Evolutionary conservation across 2,329 filamentous ascomycete genomes (phyloP), one percentile per base, ranked within the genome.

Genomic region (Xylariales sp.): DNA sequence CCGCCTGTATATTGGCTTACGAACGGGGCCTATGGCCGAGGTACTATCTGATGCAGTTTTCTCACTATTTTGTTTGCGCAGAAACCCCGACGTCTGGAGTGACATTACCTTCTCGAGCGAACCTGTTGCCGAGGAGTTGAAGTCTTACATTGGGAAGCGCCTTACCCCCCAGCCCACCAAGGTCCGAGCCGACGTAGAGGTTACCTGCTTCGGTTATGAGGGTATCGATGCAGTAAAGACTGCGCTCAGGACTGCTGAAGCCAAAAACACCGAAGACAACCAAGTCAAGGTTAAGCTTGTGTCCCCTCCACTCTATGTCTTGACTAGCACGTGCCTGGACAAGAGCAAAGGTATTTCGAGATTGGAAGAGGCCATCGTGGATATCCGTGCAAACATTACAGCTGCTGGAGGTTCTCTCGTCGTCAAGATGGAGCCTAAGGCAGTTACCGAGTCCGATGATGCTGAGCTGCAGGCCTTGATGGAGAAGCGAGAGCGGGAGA

Each of bases 371-470:
- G 88, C 93, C 14, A 98, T 98, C 53, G 74, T 85, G 55, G 87
- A 90, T 53, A 90, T 98, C 54, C 78, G 85, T 54, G 76, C 70
- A 57, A 89, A 76, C 63, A 98, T 98, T 60, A 79, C 82, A 59
- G 72, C 66, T 31, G 78, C 85, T 1, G 86, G 86, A 38, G 93
- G 93, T 44, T 81, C 80, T 58, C 85, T 91, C 57, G 77, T 83
- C 29, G 85, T 96, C 53, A 95, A 94, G 81, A 98, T 98, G 93
- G 90, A 93, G 56, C 93, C 93, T 51, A 97, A 97, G 81, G 93
- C 94, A 5, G 93, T 98, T 45, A 98, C 93, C 2, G 94, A 97
- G 76, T 94, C 89, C 63, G 94, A 98, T 56, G 93, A 98, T 59
- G 93, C 91, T 18, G 90, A 96, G 67, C 74, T 98, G 49, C 89